Evolutionary conservation across 1,284 basidiomycete genomes (phyloP), one percentile per base, ranked within the genome.

Genomic region (Meripilus lineatus): DNA sequence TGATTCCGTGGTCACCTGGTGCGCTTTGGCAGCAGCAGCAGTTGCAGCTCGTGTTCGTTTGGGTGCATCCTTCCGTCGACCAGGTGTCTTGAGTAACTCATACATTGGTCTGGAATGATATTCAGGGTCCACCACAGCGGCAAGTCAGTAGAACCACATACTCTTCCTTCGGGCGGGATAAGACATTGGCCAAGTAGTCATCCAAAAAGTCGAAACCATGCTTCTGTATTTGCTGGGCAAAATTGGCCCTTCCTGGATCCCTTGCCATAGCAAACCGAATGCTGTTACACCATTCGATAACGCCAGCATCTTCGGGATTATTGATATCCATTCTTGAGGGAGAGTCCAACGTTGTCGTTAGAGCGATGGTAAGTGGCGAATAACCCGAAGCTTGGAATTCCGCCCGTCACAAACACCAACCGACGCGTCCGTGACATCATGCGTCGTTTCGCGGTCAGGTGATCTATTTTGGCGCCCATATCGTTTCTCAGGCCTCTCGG

Each of bases 81-180:
- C 80, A 21, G 87, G 87, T 2, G 88, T 90, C 65, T 90, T 90
- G 5, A 89, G 76, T n/a, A 90, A 72, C 44, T 89, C 85, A 43
- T 87, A 81, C 11, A 89, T 72, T 11, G 77, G 73, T 44, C 86
- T 89, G 51, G 5, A 44, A 1, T 21, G 20, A 25, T 3, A 21
- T 11, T 32, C 32, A 33, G 17, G 21, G 30, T 3, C 10, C 14
- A 26, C 17, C 26, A 21, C n/a, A 24, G 11, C 6, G 7, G 0
- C 45, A 32, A 13, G 10, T 14, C 20, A 7, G 10, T 38, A 44
- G 48, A 30, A 7, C 11, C 21, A 47, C 74, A 38, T 52, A 86
- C 87, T 79, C 83, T 64, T 79, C 73, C 55, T 72, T 79, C 22
- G 75, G 72, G 30, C 79, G 79, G 3, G 72, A 69, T 30, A 85